Evolutionary conservation across 2,329 filamentous ascomycete genomes (phyloP).

Genomic region (Aspergillus eucalypticola): DNA sequence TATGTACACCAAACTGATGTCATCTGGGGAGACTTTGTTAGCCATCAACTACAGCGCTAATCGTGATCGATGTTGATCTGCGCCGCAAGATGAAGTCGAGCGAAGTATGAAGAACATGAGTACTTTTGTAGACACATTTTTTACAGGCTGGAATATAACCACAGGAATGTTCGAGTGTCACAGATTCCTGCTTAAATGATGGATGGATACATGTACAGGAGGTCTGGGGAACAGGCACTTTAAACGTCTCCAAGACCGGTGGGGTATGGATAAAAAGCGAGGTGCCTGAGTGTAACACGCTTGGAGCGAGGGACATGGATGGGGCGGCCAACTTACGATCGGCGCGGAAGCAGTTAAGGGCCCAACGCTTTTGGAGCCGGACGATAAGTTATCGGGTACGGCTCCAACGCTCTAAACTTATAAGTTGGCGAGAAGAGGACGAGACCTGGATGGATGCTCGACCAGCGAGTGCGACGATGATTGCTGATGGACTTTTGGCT

Average conservation of each 20-base stretch:
- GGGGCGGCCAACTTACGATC: conserved; percentile 36
- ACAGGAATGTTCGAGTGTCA: not conserved
- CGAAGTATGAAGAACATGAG: conserved; percentile 1
- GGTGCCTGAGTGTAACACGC: conserved; percentile 1
- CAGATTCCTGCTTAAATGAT: not conserved
- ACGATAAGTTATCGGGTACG: conserved; percentile 8
- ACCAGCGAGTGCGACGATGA: conserved; percentile 5
- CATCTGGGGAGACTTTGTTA: conserved; percentile 32
- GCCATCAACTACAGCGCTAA: conserved; percentile 11
- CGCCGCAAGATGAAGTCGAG: not conserved
- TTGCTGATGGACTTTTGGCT: conserved; percentile 11
- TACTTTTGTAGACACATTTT: not conserved
- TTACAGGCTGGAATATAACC: not conserved
- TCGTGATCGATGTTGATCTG: not conserved
- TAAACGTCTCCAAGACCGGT: conserved; percentile 12
- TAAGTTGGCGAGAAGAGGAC: conserved; percentile 11
- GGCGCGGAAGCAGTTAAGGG: conserved; percentile 27
- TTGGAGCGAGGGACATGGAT: conserved; percentile 7
- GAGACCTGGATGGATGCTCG: conserved; percentile 7
- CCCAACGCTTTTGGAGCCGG: conserved; percentile 18
- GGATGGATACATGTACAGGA: conserved; percentile 5
- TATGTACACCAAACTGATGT: conserved; percentile 33
- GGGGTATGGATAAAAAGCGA: conserved; percentile 17
- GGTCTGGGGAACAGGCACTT: not conserved
- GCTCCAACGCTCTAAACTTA: conserved; percentile 15